These are phyloP conservation scores for Crithidia expoeki DNA, from an alignment of 208 protist genomes.

Conservation along the genomic window DNA sequence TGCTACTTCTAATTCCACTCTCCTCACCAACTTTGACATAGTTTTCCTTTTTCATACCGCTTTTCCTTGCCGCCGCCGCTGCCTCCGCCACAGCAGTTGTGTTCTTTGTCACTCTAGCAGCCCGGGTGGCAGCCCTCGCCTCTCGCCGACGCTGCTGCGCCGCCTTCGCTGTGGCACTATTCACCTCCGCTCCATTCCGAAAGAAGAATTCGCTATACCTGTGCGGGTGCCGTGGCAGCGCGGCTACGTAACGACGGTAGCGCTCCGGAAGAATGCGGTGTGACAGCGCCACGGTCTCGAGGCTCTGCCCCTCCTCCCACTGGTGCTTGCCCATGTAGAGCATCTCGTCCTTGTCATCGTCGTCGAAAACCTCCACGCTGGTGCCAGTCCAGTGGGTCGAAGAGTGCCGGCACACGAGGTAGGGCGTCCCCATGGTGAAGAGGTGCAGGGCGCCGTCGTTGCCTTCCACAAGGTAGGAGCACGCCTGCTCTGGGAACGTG, in stretches of 20 bases:
- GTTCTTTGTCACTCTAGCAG: neutral
- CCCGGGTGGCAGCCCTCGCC: slow-evolving; percentile 13
- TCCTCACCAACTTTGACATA: neutral
- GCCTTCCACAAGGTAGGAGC: slow-evolving; percentile 69
- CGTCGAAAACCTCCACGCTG: slow-evolving; percentile 69
- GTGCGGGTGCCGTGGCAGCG: slow-evolving; percentile 34
- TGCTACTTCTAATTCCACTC: neutral
- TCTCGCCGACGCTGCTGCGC: slow-evolving; percentile 21
- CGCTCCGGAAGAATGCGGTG: slow-evolving; percentile 78
- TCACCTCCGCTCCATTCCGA: slow-evolving; percentile 72
- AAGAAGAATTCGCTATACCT: slow-evolving; percentile 84
- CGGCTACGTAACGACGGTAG: slow-evolving; percentile 58
- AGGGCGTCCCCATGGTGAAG: slow-evolving; percentile 87
- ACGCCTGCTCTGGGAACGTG: slow-evolving; percentile 77
- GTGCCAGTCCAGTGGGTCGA: slow-evolving; percentile 74
- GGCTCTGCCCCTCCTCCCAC: slow-evolving; percentile 81
- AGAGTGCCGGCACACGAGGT: slow-evolving; percentile 70
- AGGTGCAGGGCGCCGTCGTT: slow-evolving; percentile 66
- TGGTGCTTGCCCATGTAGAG: slow-evolving; percentile 74
- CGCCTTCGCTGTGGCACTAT: slow-evolving; percentile 28
- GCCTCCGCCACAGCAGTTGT: neutral
- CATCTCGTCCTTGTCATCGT: slow-evolving; percentile 66
- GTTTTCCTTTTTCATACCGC: neutral
- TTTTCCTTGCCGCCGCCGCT: neutral
- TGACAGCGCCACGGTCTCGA: slow-evolving; percentile 80